Evolutionary conservation across 306 rosid genomes (phyloP).

Genomic region (Sophora flavescens): DNA sequence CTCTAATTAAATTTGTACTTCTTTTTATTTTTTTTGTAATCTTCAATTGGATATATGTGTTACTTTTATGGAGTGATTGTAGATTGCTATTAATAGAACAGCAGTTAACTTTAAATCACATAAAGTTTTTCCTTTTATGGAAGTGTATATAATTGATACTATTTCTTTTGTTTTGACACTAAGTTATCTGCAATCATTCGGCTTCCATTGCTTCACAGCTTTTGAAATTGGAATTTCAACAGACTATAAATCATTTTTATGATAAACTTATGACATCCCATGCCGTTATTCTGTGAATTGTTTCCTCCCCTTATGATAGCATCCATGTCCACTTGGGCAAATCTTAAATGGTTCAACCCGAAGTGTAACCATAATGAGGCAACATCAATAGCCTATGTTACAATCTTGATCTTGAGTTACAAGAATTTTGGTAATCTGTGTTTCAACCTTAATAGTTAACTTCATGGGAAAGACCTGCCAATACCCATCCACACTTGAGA

Average conservation of each 20-base stretch:
- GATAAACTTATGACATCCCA: not conserved
- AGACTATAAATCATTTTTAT: no score
- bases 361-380: not conserved
- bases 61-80: not conserved
- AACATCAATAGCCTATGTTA: not conserved
- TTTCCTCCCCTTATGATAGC: not conserved
- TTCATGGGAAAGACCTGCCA: not conserved
- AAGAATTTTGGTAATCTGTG: not conserved
- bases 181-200: not conserved
- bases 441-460: not conserved
- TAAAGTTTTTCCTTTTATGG: not conserved
- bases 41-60: not conserved
- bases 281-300: not conserved
- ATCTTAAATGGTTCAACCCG: not conserved
- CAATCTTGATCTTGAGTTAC: not conserved
- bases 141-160: not conserved
- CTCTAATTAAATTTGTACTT: not conserved
- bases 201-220: no score
- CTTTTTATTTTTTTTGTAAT: constrained; percentile 17
- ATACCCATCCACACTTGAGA: no score
- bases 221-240: no score
- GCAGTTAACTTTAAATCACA: no score
- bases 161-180: no score
- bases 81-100: not conserved
- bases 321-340: not conserved